These are phyloP conservation scores for Periglandula ipomoeae DNA, from an alignment of 2,329 filamentous ascomycete species.

Conservation along the genomic window DNA sequence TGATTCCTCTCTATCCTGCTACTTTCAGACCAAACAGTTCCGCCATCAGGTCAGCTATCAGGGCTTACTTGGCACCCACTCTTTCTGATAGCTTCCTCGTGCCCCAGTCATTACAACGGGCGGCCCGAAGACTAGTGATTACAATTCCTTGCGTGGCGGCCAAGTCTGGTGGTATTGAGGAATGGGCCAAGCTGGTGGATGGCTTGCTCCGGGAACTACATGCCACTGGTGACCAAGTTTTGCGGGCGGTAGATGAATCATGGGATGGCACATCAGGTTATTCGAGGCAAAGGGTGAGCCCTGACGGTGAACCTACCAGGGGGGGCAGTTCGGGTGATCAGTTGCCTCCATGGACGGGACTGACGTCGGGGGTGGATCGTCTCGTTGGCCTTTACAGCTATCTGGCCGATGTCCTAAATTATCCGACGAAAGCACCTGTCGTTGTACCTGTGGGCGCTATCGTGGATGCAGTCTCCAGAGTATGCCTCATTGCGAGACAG, in stretches of 20 bases:
- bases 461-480: slow-evolving; percentile 58
- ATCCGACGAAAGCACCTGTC: slow-evolving; percentile 56
- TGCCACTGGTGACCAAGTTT: slow-evolving; percentile 62
- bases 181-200: slow-evolving; percentile 65
- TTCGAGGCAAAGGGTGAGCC: slow-evolving; percentile 30
- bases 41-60: slow-evolving; percentile 55
- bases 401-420: slow-evolving; percentile 53
- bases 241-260: slow-evolving; percentile 71
- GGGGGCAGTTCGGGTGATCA: slow-evolving; percentile 36
- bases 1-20: slow-evolving; percentile 74
- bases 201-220: slow-evolving; percentile 58
- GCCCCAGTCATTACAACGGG: slow-evolving; percentile 42
- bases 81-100: slow-evolving; percentile 39
- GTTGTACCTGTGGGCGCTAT: slow-evolving; percentile 58
- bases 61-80: slow-evolving; percentile 55
- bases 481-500: slow-evolving; percentile 56
- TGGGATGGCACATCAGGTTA: slow-evolving; percentile 62
- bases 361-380: slow-evolving; percentile 65
- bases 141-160: slow-evolving; percentile 72
- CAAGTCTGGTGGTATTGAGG: slow-evolving; percentile 66
- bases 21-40: slow-evolving; percentile 69
- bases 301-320: slow-evolving; percentile 37
- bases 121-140: slow-evolving; percentile 57
- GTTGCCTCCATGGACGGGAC: slow-evolving; percentile 63
- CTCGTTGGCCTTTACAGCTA: slow-evolving; percentile 57